These are phyloP conservation scores for Neospora caninum DNA, from an alignment of 169 alveolate genomes.

Conservation along the genomic window DNA sequence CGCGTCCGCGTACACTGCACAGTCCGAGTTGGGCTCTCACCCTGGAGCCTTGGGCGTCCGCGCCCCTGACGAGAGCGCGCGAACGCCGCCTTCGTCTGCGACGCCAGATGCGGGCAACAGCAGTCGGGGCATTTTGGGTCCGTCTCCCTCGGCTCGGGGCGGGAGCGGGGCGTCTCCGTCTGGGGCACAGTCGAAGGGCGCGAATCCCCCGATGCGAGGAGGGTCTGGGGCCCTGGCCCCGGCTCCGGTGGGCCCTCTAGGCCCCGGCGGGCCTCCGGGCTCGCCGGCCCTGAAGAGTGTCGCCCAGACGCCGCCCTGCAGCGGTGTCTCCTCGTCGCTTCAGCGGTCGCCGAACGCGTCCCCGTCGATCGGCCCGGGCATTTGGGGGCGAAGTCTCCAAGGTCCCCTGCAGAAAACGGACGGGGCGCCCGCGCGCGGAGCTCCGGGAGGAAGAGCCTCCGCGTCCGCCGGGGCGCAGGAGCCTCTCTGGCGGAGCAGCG, in stretches of 20 bases:
- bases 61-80: not conserved
- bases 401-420: not conserved
- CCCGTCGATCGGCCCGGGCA: not conserved
- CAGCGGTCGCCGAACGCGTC: not conserved
- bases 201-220: not conserved
- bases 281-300: not conserved
- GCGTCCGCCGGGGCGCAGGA: not conserved
- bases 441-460: not conserved
- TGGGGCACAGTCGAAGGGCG: not conserved
- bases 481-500: not conserved
- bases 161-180: slow-evolving; percentile 5
- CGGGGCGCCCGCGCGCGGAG: not conserved
- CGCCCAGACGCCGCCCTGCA: not conserved
- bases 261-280: not conserved
- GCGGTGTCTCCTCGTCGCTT: not conserved
- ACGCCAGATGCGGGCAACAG: not conserved
- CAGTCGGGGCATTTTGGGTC: slow-evolving; percentile 21
- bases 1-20: not conserved
- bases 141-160: slow-evolving; percentile 21
- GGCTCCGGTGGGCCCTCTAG: not conserved
- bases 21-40: not conserved
- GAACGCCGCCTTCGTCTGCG: not conserved
- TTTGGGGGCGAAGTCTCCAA: not conserved
- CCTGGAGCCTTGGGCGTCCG: not conserved
- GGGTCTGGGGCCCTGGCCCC: not conserved